Base-by-base conservation (phyloP, 306 rosid genomes). In the Gleditsia sinensis region DNA sequence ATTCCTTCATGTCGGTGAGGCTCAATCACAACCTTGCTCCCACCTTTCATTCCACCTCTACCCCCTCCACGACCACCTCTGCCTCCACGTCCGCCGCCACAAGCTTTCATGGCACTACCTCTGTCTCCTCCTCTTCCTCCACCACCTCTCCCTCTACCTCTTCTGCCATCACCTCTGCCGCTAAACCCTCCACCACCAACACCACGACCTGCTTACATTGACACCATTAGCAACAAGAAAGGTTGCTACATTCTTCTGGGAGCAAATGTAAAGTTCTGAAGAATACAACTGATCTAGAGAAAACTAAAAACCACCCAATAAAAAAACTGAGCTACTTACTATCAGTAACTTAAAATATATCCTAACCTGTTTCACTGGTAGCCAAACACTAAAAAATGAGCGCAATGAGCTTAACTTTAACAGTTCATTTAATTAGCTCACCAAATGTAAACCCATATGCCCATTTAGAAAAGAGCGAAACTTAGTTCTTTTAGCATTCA, bases 1-100 rank as follows among this genome's bases (percentile, higher is more conserved):
- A 94, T 90, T 3, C 98, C 97, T 3, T 80, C 94, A 12, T 94
- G 98, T 54, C 97, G 76, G 6, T 85, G 89, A n/a, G 89, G 87
- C 74, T 82, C 83, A 65, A 85, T 48, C 1, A 78, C 57, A 40
- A 85, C 88, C 62, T 0, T 85, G 45, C 82, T 85, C 19, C 88
- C 86, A 9, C 86, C 84, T 69, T 75, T 85, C 84, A 85, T 78
- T 58, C 88, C 83, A 62, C 80, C 67, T 1, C 83, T 59, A 0
- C 87, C 77, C 1, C 82, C 23, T 0, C 73, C 45, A 0, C 83
- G 75, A 3, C 83, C 66, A 0, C 75, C 75, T 10, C 80, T 16
- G 9, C 49, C 40, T 3, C 78, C 48, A 2, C 84, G 75, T 0
- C 82, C 59, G 0, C 80, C 84, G 1, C 80, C 76, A 0, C 77